Evolutionary conservation across 345 rosid species (phyloP).

Genomic region (Brassica nigra): DNA sequence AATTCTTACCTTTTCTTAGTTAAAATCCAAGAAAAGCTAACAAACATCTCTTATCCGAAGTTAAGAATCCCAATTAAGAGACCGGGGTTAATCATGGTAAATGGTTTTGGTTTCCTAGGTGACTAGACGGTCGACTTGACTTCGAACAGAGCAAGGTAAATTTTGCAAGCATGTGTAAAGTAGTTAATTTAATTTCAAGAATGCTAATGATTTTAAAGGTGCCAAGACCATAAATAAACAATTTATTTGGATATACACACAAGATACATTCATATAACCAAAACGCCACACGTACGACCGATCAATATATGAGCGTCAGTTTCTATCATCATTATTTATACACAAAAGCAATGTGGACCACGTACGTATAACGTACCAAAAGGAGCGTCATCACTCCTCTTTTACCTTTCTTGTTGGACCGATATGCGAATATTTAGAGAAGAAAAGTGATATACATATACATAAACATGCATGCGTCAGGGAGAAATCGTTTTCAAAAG

Average conservation of each 20-base stretch:
- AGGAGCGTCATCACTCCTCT: slow-evolving; percentile 29
- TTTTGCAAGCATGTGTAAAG: background rate
- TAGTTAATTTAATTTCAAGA: background rate
- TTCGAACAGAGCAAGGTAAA: background rate
- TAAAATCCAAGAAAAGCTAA: no score
- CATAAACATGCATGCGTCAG: slow-evolving; percentile 37
- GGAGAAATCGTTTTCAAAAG: slow-evolving; percentile 40
- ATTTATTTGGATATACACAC: slow-evolving; percentile 15
- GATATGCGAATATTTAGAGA: slow-evolving; percentile 15
- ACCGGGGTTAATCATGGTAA: no score
- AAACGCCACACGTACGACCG: slow-evolving; percentile 19
- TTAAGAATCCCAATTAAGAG: no score
- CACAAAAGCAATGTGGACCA: slow-evolving; percentile 39
- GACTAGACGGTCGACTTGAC: background rate
- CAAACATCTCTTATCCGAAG: no score
- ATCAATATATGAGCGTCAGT: slow-evolving; percentile 24
- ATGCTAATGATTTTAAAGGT: slow-evolving; percentile 1
- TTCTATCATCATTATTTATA: background rate
- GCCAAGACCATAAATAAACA: background rate
- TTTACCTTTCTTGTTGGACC: slow-evolving; percentile 39
- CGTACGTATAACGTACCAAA: slow-evolving; percentile 37
- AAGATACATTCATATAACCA: slow-evolving; percentile 5
- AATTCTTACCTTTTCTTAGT: no score
- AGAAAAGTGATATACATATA: slow-evolving; percentile 15
- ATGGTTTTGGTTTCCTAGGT: background rate